Evolutionary conservation across 768 basidiomycete species (phyloP), one percentile per base, ranked within the genome.

Genomic region (Cyclocybe aegerita): DNA sequence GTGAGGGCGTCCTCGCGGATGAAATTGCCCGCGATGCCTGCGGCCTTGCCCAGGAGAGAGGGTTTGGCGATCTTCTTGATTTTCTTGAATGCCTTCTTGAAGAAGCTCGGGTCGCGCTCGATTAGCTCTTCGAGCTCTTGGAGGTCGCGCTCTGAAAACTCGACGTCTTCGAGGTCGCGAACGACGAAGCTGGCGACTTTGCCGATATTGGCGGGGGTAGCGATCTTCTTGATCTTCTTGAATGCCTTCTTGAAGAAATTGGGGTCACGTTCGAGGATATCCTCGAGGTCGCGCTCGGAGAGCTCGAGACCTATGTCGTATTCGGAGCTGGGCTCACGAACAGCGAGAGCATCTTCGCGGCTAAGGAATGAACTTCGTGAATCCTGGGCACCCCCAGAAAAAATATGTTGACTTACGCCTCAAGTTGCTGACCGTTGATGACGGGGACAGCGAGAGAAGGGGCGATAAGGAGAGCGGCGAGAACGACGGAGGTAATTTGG

Each of bases 141-240:
- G 30, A 46, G 31, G 30, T 46, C 44, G 15, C 44, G 44, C 33
- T 31, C 46, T 5, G 46, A 39, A 37, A 56, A 16, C 10, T 12
- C 16, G 34, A 33, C n/a, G 3, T 35, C 32, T 9, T 55, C 54
- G 23, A 2, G 23, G 29, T 40, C 10, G n/a, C 47, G 50, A 15
- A 32, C 37, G 43, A 36, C 43, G 30, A 43, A 40, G 42, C 39
- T 48, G 15, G 41, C 52, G 42, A 50, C 44, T 9, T 49, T 52
- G 33, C 35, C n/a, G 12, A 50, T 36, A 14, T 30, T 12, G 38
- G 43, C 39, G 9, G 43, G 50, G 16, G 2, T 45, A 17, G 39
- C 42, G 23, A 43, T 33, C 17, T 52, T 43, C 39, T 48, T 51
- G 39, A 56, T 14, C 33, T 49, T 56, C 46, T 38, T 48, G 55